These are phyloP conservation scores for Lachnellula suecica DNA, from an alignment of 2,329 filamentous ascomycete species.

Conservation along the genomic window DNA sequence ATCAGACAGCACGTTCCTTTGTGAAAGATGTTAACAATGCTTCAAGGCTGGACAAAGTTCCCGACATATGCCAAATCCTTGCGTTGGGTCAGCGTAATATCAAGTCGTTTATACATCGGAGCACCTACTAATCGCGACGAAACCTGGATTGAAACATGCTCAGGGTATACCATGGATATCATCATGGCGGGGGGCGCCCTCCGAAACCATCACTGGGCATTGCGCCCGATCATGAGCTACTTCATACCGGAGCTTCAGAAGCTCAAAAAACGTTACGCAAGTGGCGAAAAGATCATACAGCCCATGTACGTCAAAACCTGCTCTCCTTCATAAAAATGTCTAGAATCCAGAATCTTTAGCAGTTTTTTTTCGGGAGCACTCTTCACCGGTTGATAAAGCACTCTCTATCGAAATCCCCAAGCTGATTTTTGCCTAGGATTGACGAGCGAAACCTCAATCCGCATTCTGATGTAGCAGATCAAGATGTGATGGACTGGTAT, in stretches of 20 bases:
- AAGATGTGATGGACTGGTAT: neutral
- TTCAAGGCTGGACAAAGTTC: neutral
- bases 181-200: neutral
- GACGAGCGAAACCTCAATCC: neutral
- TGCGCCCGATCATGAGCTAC: neutral
- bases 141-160: neutral
- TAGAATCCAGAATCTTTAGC: too few species aligned
- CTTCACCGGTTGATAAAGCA: too few species aligned
- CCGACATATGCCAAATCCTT: neutral
- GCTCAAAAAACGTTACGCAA: neutral
- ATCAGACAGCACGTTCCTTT: neutral
- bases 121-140: neutral
- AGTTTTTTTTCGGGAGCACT: too few species aligned
- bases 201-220: neutral
- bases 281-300: neutral
- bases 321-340: too few species aligned
- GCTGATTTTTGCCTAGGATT: neutral
- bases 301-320: too few species aligned
- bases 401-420: too few species aligned
- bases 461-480: neutral
- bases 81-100: neutral
- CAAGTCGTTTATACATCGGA: neutral
- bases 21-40: neutral
- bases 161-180: neutral
- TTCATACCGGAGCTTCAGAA: neutral